phyloP scores from a whole-genome alignment of 768 basidiomycete species.

The Lactarius deliciosus region DNA sequence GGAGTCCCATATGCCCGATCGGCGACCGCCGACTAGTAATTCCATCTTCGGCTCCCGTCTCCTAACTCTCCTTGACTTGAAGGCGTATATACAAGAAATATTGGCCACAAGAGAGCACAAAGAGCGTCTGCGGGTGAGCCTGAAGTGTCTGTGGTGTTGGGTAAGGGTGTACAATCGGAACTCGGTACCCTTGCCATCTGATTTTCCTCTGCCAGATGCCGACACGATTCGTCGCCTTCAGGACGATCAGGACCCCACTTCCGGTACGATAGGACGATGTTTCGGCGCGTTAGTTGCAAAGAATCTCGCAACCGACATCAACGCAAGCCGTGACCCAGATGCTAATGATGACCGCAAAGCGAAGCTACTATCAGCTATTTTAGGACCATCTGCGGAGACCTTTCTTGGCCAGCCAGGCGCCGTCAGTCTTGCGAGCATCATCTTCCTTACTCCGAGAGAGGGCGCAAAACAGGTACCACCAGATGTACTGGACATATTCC shows the following conservation, averaged over 20 bases:
- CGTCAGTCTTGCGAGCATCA: background rate
- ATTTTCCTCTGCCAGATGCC: too few species aligned
- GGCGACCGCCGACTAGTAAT: background rate
- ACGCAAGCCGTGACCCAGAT: too few species aligned
- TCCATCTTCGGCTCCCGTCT: background rate
- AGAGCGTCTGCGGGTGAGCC: slow-evolving; percentile 2
- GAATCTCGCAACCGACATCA: background rate
- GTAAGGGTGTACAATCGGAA: slow-evolving; percentile 1
- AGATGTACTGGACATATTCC: background rate
- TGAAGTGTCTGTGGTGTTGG: slow-evolving; percentile 14
- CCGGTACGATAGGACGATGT: background rate
- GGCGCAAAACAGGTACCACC: background rate
- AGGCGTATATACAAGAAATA: background rate
- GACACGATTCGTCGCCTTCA: background rate
- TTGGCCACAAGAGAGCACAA: too few species aligned
- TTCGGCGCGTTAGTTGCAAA: background rate
- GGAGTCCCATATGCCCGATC: background rate
- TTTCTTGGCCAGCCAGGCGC: background rate
- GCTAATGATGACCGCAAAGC: background rate
- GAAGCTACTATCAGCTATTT: background rate
- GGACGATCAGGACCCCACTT: background rate
- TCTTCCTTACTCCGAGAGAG: background rate
- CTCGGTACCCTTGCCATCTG: too few species aligned
- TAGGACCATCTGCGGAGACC: background rate
- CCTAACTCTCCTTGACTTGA: background rate